Base-by-base conservation (phyloP, 2,329 filamentous ascomycete species). In the Dothidotthia symphoricarpi region DNA sequence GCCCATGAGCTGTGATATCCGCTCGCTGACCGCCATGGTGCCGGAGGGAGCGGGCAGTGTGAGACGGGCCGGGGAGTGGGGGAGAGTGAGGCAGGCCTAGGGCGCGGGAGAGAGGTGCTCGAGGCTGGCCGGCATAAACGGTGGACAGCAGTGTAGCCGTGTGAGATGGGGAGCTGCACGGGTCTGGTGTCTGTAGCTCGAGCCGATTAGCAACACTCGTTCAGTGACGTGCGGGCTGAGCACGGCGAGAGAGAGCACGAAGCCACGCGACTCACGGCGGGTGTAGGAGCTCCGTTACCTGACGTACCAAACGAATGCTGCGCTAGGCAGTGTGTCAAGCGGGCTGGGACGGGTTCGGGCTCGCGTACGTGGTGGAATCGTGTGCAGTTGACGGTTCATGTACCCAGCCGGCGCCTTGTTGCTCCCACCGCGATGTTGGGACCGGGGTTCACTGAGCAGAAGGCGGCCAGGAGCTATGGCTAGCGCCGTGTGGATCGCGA, bases 1-100 rank as follows among this genome's bases (percentile, higher is more conserved):
- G 48, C 60, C 55, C 53, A 69, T 59, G 41, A 73, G 65, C 50
- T 69, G 67, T 36, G 67, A 64, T 63, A 73, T 63, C 32, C 66
- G 58, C 46, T 66, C 66, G 57, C 51, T 61, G 49, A 55, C 63
- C 35, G 64, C 66, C 66, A 69, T 69, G 56, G 38, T 56, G 47
- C 39, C 39, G 44, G 39, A 14, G 38, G 47, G 38, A 41, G 34
- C 16, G 13, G 31, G 28, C 27, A 28, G 31, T 19, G 43, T 36
- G 47, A 22, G 43, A 38, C 32, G 53, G 29, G 37, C n/a, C n/a
- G n/a, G n/a, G n/a, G 50, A 34, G 33, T 22, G 39, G 37, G 30
- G 36, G 38, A 37, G 31, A 24, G 41, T 30, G 44, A 28, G 34
- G 41, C 27, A 32, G 43, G 34, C 31, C 43, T 36, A 24, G 31